Evolutionary conservation across 2,329 filamentous ascomycete species (phyloP).

Genomic region (Myrmaecium sp.): DNA sequence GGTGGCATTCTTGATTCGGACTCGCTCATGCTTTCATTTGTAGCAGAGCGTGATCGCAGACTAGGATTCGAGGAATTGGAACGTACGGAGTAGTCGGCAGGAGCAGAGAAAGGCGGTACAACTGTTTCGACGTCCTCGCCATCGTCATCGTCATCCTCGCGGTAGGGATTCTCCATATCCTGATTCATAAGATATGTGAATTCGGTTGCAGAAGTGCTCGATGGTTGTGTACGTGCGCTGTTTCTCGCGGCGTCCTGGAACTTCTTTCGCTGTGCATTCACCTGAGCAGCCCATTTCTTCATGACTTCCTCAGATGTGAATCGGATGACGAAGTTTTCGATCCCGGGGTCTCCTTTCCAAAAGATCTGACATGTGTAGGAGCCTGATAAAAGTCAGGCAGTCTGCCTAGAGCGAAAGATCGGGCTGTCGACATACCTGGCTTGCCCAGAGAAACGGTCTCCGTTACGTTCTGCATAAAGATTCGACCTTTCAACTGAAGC

Average conservation of each 20-base stretch:
- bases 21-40: conserved; percentile 44
- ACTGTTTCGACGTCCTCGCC: conserved; percentile 32
- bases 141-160: conserved; percentile 37
- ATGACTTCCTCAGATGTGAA: conserved; percentile 84
- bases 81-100: conserved; percentile 36
- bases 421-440: conserved; percentile 63
- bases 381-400: conserved; percentile 31
- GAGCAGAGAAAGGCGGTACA: conserved; percentile 16
- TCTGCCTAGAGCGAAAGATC: background rate
- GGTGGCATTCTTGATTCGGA: conserved; percentile 39
- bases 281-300: conserved; percentile 75
- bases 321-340: conserved; percentile 91
- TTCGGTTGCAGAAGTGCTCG: conserved; percentile 45
- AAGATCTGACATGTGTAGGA: conserved; percentile 94
- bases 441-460: conserved; percentile 79
- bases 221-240: too few species aligned
- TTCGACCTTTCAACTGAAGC: conserved; percentile 85
- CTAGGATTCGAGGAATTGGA: conserved; percentile 60
- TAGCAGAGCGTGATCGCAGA: conserved; percentile 59
- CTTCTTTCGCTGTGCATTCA: conserved; percentile 54
- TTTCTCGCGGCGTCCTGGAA: conserved; percentile 35
- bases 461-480: conserved; percentile 98
- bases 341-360: conserved; percentile 92
- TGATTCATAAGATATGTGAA: conserved; percentile 66
- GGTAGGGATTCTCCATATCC: conserved; percentile 68